A percentile compares a stretch with the other conserved stretches of the same genome.
Conservation (phyloP, 768 basidiomycete species). For the Coprinopsis marcescibilis region DNA sequence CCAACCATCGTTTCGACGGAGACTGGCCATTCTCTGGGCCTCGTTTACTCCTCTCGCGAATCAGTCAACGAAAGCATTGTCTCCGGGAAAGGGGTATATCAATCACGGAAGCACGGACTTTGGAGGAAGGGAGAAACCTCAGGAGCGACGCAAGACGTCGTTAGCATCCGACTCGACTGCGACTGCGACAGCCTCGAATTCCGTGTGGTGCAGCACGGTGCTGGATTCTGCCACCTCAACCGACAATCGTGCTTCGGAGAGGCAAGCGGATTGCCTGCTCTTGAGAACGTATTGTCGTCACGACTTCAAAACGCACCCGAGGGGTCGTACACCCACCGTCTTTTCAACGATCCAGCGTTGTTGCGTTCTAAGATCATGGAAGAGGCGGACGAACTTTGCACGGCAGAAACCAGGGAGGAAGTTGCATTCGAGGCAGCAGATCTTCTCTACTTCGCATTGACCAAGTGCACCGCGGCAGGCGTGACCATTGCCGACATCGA, state of each 20-base stretch:
- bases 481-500: slow-evolving; percentile 83
- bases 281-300: slow-evolving; percentile 73
- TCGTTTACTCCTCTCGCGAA: slow-evolving; percentile 90
- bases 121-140: slow-evolving; percentile 98
- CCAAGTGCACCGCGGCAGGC: slow-evolving; percentile 78
- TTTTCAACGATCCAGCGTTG: slow-evolving; percentile 80
- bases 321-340: slow-evolving; percentile 85
- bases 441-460: slow-evolving; percentile 86
- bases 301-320: slow-evolving; percentile 74
- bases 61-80: slow-evolving; percentile 84
- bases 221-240: slow-evolving; percentile 92
- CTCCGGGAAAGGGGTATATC: slow-evolving; percentile 90
- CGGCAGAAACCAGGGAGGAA: slow-evolving; percentile 70
- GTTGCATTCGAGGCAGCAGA: slow-evolving; percentile 95
- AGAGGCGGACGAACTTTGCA: slow-evolving; percentile 96
- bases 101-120: slow-evolving; percentile 91
- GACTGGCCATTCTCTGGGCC: slow-evolving; percentile 73
- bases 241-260: slow-evolving; percentile 87
- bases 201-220: slow-evolving; percentile 81
- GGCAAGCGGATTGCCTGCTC: slow-evolving; percentile 66
- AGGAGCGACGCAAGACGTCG: slow-evolving; percentile 85
- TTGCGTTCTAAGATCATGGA: slow-evolving; percentile 94
- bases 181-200: slow-evolving; percentile 92
- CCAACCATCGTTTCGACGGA: slow-evolving; percentile 87
- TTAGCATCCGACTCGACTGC: slow-evolving; percentile 82